Conservation (phyloP, 2,329 filamentous ascomycete genomes). For the Pyrenochaeta sp. region DNA sequence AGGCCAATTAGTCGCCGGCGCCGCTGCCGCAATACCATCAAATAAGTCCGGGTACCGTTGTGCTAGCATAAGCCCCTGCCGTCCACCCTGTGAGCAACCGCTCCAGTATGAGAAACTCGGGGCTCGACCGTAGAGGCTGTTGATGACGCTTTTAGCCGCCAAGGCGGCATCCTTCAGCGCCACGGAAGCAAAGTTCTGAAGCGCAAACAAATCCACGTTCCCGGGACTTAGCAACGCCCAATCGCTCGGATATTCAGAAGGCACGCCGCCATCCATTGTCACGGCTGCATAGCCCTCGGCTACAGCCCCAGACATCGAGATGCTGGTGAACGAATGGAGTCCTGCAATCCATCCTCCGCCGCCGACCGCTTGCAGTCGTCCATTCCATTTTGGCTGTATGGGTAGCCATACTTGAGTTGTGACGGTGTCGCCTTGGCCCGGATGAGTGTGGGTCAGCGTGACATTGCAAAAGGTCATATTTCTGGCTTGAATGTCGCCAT, state of each 20-base stretch:
- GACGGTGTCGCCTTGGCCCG: constrained; percentile 24
- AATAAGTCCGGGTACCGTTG: constrained; percentile 38
- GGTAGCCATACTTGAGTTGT: constrained; percentile 21
- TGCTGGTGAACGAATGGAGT: constrained; percentile 2
- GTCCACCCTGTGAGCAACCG: constrained; percentile 45
- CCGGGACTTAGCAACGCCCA: constrained; percentile 24
- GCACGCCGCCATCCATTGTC: constrained; percentile 32
- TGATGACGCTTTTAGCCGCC: neutral
- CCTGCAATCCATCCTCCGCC: constrained; percentile 36
- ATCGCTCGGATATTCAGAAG: constrained; percentile 1
- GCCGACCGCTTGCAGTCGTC: constrained; percentile 31
- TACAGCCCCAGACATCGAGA: constrained; percentile 15
- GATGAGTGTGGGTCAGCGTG: constrained; percentile 26
- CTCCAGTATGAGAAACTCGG: constrained; percentile 45
- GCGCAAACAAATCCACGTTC: constrained; percentile 25
- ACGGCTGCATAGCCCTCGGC: constrained; percentile 23
- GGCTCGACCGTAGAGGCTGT: constrained; percentile 36
- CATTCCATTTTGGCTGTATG: constrained; percentile 28
- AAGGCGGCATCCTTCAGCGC: constrained; percentile 39
- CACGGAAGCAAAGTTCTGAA: constrained; percentile 45
- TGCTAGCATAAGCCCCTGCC: constrained; percentile 41
- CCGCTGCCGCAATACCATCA: constrained; percentile 41
- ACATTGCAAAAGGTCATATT: constrained; percentile 26
- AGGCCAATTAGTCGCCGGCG: constrained; percentile 32
- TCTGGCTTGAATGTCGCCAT: neutral